These are phyloP conservation scores for Ceratobasidium sp. DNA, from an alignment of 1,284 basidiomycete genomes.

Conservation along the genomic window DNA sequence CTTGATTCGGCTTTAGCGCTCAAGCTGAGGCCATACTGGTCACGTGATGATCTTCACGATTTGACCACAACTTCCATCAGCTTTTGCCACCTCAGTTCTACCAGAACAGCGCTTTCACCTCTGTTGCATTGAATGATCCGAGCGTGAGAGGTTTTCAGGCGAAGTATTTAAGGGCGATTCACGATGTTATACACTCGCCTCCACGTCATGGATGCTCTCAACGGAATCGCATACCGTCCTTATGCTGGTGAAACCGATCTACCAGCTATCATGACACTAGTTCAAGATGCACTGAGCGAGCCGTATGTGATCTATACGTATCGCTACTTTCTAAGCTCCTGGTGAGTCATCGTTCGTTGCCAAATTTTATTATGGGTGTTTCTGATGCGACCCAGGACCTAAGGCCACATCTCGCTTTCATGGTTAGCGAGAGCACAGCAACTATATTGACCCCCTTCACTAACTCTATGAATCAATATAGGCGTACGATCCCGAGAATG, in stretches of 20 bases:
- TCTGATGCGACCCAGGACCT: conserved; percentile 30
- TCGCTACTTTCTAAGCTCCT: conserved; percentile 93
- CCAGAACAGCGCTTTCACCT: not conserved
- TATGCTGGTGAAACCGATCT: conserved; percentile 85
- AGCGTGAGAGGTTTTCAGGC: conserved; percentile 23
- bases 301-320: conserved; percentile 96
- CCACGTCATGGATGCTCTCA: conserved; percentile 8
- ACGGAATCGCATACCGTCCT: conserved; percentile 71
- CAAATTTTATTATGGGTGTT: not conserved
- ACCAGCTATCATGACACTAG: conserved; percentile 83
- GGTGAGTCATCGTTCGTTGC: conserved; percentile 65
- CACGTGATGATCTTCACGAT: no score
- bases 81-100: not conserved
- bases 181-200: not conserved
- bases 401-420: conserved; percentile 94
- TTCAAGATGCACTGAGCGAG: conserved; percentile 93
- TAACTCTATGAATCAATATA: conserved; percentile 52
- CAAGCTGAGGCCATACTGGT: no score
- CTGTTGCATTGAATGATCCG: not conserved
- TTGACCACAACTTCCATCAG: not conserved
- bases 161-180: not conserved
- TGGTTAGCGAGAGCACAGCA: conserved; percentile 64
- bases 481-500: conserved; percentile 65
- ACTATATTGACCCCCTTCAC: conserved; percentile 27
- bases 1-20: no score